Conservation (phyloP, 768 basidiomycete species). For the Termitomyces sp. region DNA sequence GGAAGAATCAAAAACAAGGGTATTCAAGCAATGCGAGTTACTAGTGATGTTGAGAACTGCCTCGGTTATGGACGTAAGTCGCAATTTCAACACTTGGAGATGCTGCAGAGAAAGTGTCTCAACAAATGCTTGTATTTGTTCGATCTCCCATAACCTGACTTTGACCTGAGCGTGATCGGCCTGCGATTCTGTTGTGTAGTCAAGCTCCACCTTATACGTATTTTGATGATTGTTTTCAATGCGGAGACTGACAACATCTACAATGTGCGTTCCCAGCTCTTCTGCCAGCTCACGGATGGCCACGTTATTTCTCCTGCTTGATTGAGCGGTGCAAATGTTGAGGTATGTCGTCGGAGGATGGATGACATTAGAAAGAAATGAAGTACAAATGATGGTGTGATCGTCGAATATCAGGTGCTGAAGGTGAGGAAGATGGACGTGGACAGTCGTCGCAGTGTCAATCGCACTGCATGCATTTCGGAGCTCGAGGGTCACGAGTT, state of each 20-base stretch:
- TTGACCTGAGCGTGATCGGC: not conserved
- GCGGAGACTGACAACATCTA: too few relatives aligned
- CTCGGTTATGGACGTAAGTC: too few relatives aligned
- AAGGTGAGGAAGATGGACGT: not conserved
- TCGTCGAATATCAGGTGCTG: not conserved
- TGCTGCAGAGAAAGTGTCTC: not conserved
- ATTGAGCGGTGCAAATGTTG: not conserved
- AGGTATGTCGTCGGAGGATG: not conserved
- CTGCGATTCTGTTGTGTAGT: too few relatives aligned
- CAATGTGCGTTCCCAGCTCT: not conserved
- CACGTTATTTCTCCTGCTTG: not conserved
- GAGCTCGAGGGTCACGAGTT: not conserved
- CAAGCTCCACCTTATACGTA: too few relatives aligned
- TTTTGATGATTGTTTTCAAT: too few relatives aligned
- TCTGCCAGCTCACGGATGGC: not conserved
- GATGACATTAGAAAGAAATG: not conserved
- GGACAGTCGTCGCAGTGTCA: not conserved
- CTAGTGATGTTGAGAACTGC: too few relatives aligned
- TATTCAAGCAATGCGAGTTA: not conserved
- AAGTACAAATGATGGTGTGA: not conserved
- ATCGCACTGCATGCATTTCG: too few relatives aligned
- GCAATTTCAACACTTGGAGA: not conserved
- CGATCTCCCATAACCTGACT: rapidly evolving
- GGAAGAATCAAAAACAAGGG: not conserved
- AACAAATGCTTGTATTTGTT: not conserved